These are phyloP conservation scores for Ganoderma lingzhi DNA, from an alignment of 1,284 basidiomycete species.

Conservation along the genomic window DNA sequence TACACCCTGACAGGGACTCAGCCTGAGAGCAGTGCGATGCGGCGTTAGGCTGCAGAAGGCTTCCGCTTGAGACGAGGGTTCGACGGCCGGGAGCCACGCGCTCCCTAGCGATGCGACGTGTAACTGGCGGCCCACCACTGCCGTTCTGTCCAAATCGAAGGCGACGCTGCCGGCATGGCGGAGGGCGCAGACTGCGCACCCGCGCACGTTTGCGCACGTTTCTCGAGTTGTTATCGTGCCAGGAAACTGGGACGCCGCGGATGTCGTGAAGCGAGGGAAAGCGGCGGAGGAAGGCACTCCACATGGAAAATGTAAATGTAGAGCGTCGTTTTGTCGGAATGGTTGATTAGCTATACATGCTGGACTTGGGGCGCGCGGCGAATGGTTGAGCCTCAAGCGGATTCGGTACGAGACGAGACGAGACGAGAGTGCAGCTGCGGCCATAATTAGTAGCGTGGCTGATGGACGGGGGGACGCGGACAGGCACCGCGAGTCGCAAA, in stretches of 20 bases:
- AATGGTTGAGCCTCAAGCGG: not conserved
- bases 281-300: not conserved
- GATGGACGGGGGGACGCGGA: not conserved
- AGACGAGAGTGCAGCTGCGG: not conserved
- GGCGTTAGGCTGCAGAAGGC: conserved; percentile 5
- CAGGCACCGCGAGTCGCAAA: conserved; percentile 1
- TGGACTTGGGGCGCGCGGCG: not conserved
- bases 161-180: conserved; percentile 1
- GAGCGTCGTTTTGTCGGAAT: not conserved
- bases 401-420: not conserved
- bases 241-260: not conserved
- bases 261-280: not conserved
- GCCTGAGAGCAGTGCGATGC: not conserved
- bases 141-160: not conserved
- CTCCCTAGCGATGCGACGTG: not conserved
- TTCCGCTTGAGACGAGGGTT: not conserved
- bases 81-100: not conserved
- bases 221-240: not conserved
- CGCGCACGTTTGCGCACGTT: conserved; percentile 4
- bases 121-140: not conserved
- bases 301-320: not conserved
- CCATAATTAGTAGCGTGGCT: not conserved
- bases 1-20: not conserved
- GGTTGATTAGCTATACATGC: not conserved
- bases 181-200: not conserved